phyloP scores from a whole-genome alignment of 2,329 filamentous ascomycete species.

The Grosmannia huntii region DNA sequence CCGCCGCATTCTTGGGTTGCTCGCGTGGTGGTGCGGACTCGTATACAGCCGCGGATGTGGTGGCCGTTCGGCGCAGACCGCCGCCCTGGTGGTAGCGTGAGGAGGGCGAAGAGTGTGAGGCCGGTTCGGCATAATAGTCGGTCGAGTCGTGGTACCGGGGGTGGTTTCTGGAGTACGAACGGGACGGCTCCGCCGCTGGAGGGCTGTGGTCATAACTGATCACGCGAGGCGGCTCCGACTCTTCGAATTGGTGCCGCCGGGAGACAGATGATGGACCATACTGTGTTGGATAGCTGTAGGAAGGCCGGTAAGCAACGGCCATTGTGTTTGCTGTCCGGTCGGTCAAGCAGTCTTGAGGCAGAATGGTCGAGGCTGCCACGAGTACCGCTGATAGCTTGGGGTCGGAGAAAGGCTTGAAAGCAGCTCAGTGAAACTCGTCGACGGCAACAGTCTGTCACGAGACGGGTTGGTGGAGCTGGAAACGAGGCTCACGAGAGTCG shows the following conservation, averaged over 20 bases:
- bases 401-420: slow-evolving; percentile 48
- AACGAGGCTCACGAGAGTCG: too few species aligned
- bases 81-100: slow-evolving; percentile 5
- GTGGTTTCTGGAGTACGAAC: slow-evolving; percentile 1
- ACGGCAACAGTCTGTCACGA: slow-evolving; percentile 51
- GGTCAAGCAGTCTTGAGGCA: neutral
- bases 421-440: slow-evolving; percentile 57
- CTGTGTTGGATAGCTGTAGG: slow-evolving; percentile 21
- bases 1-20: slow-evolving; percentile 32
- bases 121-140: neutral
- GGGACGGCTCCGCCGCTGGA: neutral
- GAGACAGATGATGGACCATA: slow-evolving; percentile 20
- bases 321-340: slow-evolving; percentile 73
- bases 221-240: slow-evolving; percentile 29
- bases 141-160: slow-evolving; percentile 4
- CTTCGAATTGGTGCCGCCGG: slow-evolving; percentile 1
- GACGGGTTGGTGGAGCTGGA: too few species aligned
- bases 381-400: slow-evolving; percentile 22
- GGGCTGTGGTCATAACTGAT: neutral
- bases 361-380: neutral
- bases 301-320: slow-evolving; percentile 54
- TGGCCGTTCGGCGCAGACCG: slow-evolving; percentile 5
- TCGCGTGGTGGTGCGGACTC: slow-evolving; percentile 20
- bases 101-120: neutral
- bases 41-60: neutral